Evolutionary conservation across 768 basidiomycete species (phyloP).

Genomic region (Macrocybe gigantea): DNA sequence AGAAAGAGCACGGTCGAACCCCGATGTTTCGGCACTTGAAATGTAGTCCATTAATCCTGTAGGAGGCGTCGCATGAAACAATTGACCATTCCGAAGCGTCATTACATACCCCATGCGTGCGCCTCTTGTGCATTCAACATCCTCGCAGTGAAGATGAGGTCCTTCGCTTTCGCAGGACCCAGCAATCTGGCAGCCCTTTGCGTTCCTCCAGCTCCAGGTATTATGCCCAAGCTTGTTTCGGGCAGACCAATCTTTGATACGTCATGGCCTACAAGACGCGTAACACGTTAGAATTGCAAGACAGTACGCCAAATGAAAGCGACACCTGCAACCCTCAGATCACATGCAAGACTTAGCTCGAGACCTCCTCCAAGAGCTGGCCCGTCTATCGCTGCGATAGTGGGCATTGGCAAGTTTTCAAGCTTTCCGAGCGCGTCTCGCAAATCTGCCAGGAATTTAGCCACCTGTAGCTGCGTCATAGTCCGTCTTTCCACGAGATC

Average conservation of each 20-base stretch:
- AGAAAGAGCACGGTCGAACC: conserved; percentile 62
- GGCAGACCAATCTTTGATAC: conserved; percentile 88
- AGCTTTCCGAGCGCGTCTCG: conserved; percentile 66
- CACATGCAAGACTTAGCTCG: conserved; percentile 84
- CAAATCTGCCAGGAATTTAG: conserved; percentile 72
- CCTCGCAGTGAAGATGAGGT: conserved; percentile 79
- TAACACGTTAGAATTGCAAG: not conserved
- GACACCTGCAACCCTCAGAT: conserved; percentile 82
- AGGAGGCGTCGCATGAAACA: not conserved
- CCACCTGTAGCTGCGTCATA: conserved; percentile 72
- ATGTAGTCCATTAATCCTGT: conserved; percentile 82
- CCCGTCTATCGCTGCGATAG: conserved; percentile 89
- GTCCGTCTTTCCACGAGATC: conserved; percentile 82
- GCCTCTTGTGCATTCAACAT: conserved; percentile 64
- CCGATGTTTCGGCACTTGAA: conserved; percentile 51
- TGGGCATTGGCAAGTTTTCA: conserved; percentile 82
- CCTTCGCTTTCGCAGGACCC: conserved; percentile 77
- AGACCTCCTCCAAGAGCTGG: conserved; percentile 92
- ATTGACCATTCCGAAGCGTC: conserved; percentile 6
- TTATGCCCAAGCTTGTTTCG: conserved; percentile 74
- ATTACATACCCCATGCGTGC: conserved; percentile 55
- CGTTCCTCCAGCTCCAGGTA: conserved; percentile 88
- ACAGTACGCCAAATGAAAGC: conserved; percentile 10
- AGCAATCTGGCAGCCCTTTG: conserved; percentile 76
- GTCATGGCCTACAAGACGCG: conserved; percentile 35